phyloP scores from a whole-genome alignment of 352 stramenopile species.

The Thraustochytrium sp. region DNA sequence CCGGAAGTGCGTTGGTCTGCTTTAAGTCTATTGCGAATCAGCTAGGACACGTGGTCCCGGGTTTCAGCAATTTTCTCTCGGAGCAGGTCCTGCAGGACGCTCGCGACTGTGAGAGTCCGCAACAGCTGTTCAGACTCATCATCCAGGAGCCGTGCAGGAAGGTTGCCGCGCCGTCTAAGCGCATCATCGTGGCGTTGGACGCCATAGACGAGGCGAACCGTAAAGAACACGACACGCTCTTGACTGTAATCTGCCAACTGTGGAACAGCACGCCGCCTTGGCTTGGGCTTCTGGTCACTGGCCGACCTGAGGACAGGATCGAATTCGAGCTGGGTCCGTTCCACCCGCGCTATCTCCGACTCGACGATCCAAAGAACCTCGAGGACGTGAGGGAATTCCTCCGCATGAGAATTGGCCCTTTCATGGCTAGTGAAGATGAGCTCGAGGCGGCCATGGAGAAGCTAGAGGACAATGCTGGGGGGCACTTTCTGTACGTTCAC shows the following conservation, averaged over 20 bases:
- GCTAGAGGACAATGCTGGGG: not conserved
- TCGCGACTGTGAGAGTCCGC: not conserved
- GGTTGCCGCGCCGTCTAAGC: not conserved
- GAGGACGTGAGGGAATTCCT: not conserved
- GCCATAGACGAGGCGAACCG: not conserved
- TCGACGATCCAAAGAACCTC: not conserved
- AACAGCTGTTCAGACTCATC: not conserved
- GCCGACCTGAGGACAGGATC: not conserved
- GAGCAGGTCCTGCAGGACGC: no score
- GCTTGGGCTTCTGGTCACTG: not conserved
- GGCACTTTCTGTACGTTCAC: not conserved
- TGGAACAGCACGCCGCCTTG: not conserved
- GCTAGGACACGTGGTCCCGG: not conserved
- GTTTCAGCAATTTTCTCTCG: not conserved
- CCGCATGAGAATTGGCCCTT: not conserved
- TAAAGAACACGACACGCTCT: not conserved
- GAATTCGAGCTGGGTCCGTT: not conserved
- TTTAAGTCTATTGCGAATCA: not conserved
- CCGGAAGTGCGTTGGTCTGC: no score
- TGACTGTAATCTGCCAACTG: not conserved
- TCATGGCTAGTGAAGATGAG: not conserved
- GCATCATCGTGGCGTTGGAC: not conserved
- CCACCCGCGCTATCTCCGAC: not conserved
- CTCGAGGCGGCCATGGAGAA: not conserved
- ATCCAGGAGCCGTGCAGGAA: not conserved